Base-by-base conservation (phyloP, 169 alveolate species). In the Babesia ovis region DNA sequence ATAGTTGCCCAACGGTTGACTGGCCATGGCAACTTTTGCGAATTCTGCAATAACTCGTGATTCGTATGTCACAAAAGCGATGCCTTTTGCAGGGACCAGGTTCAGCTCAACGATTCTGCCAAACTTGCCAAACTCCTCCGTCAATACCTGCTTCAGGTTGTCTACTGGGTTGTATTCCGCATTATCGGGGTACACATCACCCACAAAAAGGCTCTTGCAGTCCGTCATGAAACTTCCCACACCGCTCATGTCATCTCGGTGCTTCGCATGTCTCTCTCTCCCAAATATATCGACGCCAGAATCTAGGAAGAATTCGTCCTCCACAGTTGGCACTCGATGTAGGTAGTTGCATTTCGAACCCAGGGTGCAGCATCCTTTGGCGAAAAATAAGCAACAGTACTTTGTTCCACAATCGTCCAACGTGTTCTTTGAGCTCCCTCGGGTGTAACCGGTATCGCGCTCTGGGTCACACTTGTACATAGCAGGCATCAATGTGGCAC, bases 21-120 rank as follows among this genome's bases (percentile, higher is more conserved):
- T 97, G 39, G 95, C 92, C 99, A 98, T 97, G 0, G 99, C 99
- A 68, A 96, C 99, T 83, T 97, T 98, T 0, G 99, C 99, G 81
- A 96, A 97, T 89, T 98, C 99, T 0, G 99, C 99, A 67, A 90
- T 94, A 29, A 98, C 96, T 68, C 99, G 81, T 56, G 95, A 97
- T n/a, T 90, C 89, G 79, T 92, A 98, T 59, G 96, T 95, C 34
- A 97, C 92, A 75, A 95, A 97, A 5, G 99, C 99, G 42, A 94
- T 88, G 58, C 96, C 93, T 81, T 96, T 96, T 25, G 85, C 84
- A 35, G 97, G 98, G 42, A 96, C 93, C 67, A 95, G 91, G 56
- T 95, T 94, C 14, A 97, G 91, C 77, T 95, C 97, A 46, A 91
- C 97, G 6, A 98, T 85, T 68, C 93, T 96, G 45, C 99, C 99